These are phyloP conservation scores for Ramichloridium luteum DNA, from an alignment of 2,329 filamentous ascomycete genomes.

Conservation along the genomic window DNA sequence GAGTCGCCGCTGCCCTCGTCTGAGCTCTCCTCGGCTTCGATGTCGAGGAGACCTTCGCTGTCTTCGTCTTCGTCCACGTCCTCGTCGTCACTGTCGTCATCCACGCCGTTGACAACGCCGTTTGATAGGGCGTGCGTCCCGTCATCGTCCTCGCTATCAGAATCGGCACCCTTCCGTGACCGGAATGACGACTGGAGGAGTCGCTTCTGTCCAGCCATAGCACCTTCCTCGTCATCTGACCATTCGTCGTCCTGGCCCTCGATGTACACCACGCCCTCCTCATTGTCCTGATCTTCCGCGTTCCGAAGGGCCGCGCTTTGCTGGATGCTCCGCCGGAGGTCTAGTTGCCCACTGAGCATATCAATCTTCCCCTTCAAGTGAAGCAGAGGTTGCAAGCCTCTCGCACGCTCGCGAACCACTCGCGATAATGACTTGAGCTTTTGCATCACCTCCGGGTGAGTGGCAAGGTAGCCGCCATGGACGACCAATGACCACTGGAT, in stretches of 20 bases:
- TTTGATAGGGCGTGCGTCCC: slow-evolving; percentile 4
- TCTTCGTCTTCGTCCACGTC: slow-evolving; percentile 16
- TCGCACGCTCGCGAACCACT: slow-evolving; percentile 76
- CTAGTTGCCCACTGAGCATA: slow-evolving; percentile 82
- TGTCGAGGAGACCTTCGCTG: slow-evolving; percentile 35
- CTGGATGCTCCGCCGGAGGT: slow-evolving; percentile 60
- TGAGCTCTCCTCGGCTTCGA: slow-evolving; percentile 39
- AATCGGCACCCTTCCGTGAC: slow-evolving; percentile 3
- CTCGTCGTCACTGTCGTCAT: slow-evolving; percentile 11
- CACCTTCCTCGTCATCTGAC: slow-evolving; percentile 41
- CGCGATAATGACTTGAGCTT: slow-evolving; percentile 68
- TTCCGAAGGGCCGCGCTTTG: slow-evolving; percentile 33
- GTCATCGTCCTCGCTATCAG: slow-evolving; percentile 7
- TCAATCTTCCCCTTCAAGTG: slow-evolving; percentile 91
- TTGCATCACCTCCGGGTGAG: slow-evolving; percentile 70
- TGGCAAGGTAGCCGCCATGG: slow-evolving; percentile 81
- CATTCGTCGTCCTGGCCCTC: slow-evolving; percentile 61
- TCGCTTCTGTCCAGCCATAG: slow-evolving; percentile 23
- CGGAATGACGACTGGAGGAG: background rate
- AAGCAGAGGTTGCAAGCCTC: slow-evolving; percentile 68
- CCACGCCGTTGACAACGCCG: slow-evolving; percentile 9
- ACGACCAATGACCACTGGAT: slow-evolving; percentile 89
- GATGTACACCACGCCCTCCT: slow-evolving; percentile 71
- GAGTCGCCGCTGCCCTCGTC: slow-evolving; percentile 21
- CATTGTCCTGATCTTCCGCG: slow-evolving; percentile 49